phyloP scores from a whole-genome alignment of 2,329 filamentous ascomycete genomes.

The Blastomyces gilchristii region DNA sequence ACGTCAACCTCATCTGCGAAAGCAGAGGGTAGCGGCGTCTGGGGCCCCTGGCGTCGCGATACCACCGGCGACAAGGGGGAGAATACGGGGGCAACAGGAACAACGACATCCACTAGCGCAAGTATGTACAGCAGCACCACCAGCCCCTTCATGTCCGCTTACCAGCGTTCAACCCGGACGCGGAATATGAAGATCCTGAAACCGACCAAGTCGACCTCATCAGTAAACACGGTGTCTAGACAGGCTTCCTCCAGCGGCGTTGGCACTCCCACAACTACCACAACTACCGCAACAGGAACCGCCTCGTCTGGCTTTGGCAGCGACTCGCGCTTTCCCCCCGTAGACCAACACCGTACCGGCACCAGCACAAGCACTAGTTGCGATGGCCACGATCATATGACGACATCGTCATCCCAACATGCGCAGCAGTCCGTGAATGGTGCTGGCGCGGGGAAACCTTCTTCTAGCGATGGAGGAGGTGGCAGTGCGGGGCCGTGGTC shows the following conservation, averaged over 20 bases:
- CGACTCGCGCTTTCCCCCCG: not conserved
- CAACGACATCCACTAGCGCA: constrained; percentile 8
- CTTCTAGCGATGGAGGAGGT: constrained; percentile 7
- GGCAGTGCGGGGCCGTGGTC: constrained; percentile 20
- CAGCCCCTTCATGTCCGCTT: constrained; percentile 44
- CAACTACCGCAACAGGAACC: constrained; percentile 16
- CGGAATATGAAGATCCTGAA: constrained; percentile 83
- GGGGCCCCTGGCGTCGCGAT: constrained; percentile 59
- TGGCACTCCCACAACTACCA: not conserved
- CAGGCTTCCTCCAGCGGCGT: constrained; percentile 13
- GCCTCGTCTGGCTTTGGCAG: constrained; percentile 8
- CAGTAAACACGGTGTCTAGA: constrained; percentile 23
- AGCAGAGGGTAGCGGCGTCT: constrained; percentile 46
- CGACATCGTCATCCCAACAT: not conserved
- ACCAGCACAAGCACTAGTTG: not conserved
- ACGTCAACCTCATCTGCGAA: constrained; percentile 19
- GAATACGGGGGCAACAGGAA: not conserved
- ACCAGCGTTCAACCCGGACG: constrained; percentile 55
- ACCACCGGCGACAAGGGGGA: constrained; percentile 12
- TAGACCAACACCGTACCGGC: not conserved
- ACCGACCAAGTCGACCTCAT: constrained; percentile 52
- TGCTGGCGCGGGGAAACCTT: constrained; percentile 9
- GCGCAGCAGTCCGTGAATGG: not conserved
- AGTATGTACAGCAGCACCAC: too few relatives aligned
- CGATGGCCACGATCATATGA: not conserved